Evolutionary conservation across 306 rosid genomes (phyloP), one percentile per base, ranked within the genome.

Genomic region (Acacia confusa): DNA sequence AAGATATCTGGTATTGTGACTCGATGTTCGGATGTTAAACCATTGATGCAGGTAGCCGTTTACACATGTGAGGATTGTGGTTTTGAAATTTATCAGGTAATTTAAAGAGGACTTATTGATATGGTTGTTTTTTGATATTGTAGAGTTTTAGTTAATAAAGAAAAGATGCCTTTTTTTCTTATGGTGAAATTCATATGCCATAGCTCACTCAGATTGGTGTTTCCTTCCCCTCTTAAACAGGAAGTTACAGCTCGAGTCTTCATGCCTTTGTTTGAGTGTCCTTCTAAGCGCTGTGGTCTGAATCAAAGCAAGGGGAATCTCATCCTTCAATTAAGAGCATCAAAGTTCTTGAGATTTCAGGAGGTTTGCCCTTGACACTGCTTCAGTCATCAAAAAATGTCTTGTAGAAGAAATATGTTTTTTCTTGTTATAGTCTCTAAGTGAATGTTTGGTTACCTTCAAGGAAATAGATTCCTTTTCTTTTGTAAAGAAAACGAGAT

Each of bases 21-120:
- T 0, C 96, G 98, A 47, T 96, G 99, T 84, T 96, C 99, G 7
- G 99, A 93, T 84, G 99, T 96, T 57, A 96, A 96, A 85, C 99
- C 99, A 71, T 81, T 96, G 88, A 92, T 93, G 99, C 89, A 92
- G 83, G 99, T 96, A 77, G 98, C 99, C 78, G 98, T 96, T 27
- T 96, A 96, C 84, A 96, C 98, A 12, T 96, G 99, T 34, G 99
- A 96, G 86, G 96, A 96, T 75, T 96, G 99, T 65, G 99, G 97
- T 78, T 96, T 93, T 80, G 99, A 96, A 92, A 96, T 96, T 85
- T 96, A 93, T 84, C 99, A 96, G 99, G 99, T 96, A 76, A 83
- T 83, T 82, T 38, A 20, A 57, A 30, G 52, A 67, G 52, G 41
- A 75, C 41, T 70, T 63, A 67, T 65, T 60, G 32, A 40, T 22